Conservation (phyloP, 768 basidiomycete genomes). For the Royoungia palumana region DNA sequence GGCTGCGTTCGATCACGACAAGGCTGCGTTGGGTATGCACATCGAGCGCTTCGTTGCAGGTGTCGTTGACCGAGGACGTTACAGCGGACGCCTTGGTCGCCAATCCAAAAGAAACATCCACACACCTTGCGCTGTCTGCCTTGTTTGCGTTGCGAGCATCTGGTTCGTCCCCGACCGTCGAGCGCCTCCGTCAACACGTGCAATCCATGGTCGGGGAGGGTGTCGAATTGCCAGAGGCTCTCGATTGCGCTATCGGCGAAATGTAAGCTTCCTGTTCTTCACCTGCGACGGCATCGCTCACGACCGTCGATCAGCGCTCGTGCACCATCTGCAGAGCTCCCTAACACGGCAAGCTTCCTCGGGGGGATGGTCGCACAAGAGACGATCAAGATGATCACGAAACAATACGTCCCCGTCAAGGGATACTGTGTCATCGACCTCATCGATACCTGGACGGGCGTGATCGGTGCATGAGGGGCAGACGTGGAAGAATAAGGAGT, state of each 20-base stretch:
- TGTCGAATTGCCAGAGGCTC: slow-evolving; percentile 50
- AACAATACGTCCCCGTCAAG: slow-evolving; percentile 89
- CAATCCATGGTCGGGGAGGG: slow-evolving; percentile 47
- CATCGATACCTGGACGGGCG: slow-evolving; percentile 72
- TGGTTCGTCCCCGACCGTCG: slow-evolving; percentile 40
- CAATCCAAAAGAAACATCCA: slow-evolving; percentile 55
- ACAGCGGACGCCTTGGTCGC: slow-evolving; percentile 41
- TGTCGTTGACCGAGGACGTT: slow-evolving; percentile 1
- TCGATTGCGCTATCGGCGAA: slow-evolving; percentile 67
- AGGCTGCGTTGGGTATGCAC: slow-evolving; percentile 45
- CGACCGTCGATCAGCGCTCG: slow-evolving; percentile 50
- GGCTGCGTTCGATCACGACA: slow-evolving; percentile 53
- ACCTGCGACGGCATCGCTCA: not conserved
- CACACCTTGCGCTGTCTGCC: slow-evolving; percentile 74
- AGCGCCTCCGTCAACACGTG: slow-evolving; percentile 52
- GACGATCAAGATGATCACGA: slow-evolving; percentile 94
- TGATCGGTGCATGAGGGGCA: slow-evolving; percentile 35
- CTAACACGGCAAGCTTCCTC: slow-evolving; percentile 89
- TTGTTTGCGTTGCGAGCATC: slow-evolving; percentile 35
- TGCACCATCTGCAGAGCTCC: slow-evolving; percentile 79
- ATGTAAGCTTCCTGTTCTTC: slow-evolving; percentile 51
- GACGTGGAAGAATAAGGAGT: too few relatives aligned
- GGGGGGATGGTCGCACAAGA: slow-evolving; percentile 96
- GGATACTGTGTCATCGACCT: slow-evolving; percentile 85
- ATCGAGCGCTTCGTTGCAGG: not conserved